Evolutionary conservation across 2,329 filamentous ascomycete genomes (phyloP).

Genomic region (Colletotrichum salicis): DNA sequence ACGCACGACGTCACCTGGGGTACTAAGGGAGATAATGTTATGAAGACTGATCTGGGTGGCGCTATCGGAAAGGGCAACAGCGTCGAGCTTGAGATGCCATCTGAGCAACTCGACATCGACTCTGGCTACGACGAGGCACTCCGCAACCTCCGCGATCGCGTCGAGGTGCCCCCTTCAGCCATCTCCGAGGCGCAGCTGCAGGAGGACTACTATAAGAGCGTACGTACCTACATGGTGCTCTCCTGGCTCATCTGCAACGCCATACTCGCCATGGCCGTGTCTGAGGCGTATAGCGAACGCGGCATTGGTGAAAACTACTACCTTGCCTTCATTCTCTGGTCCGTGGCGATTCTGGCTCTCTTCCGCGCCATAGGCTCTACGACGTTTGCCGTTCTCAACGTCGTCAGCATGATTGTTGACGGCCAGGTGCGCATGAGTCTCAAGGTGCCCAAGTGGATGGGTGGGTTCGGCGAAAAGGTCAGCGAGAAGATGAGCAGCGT

Average conservation of each 20-base stretch:
- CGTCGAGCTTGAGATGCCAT: slow-evolving; percentile 97
- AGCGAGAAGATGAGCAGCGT: slow-evolving; percentile 62
- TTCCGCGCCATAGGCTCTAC: slow-evolving; percentile 88
- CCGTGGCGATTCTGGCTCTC: slow-evolving; percentile 84
- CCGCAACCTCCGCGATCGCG: slow-evolving; percentile 90
- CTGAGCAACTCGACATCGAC: slow-evolving; percentile 97
- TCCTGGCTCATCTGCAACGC: slow-evolving; percentile 94
- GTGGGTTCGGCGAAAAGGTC: slow-evolving; percentile 57
- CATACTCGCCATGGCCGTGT: slow-evolving; percentile 91
- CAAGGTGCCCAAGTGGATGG: slow-evolving; percentile 63
- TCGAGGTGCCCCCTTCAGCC: slow-evolving; percentile 76
- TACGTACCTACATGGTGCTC: slow-evolving; percentile 97
- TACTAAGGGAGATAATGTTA: slow-evolving; percentile 97
- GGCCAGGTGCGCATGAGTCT: slow-evolving; percentile 75
- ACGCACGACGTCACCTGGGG: slow-evolving; percentile 99
- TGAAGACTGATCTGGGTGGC: slow-evolving; percentile 89
- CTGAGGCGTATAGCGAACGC: slow-evolving; percentile 81
- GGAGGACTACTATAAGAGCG: slow-evolving; percentile 98
- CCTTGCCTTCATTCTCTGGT: slow-evolving; percentile 92
- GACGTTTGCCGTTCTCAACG: slow-evolving; percentile 85
- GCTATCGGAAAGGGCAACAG: slow-evolving; percentile 79
- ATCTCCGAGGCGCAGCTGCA: slow-evolving; percentile 84
- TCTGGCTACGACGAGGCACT: slow-evolving; percentile 97
- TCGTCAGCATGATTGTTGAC: slow-evolving; percentile 86
- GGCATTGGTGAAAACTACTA: slow-evolving; percentile 87